phyloP scores from a whole-genome alignment of 257 asterid species.

The Solanum gracilifrons region DNA sequence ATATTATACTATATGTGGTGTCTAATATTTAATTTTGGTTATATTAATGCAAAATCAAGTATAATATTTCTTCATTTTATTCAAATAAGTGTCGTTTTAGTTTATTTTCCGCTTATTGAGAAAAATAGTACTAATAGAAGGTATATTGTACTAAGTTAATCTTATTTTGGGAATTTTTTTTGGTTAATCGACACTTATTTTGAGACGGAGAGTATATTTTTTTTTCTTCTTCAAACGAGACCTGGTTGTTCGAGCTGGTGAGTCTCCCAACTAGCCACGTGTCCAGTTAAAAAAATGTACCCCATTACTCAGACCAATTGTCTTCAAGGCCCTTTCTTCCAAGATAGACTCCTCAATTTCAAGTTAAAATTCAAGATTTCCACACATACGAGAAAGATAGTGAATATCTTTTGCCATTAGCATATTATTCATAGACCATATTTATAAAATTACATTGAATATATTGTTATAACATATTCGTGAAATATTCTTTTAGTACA shows the following conservation, averaged over 20 bases:
- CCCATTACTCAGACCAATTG: conserved; percentile 47
- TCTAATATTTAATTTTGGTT: not conserved
- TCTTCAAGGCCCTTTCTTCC: conserved; percentile 27
- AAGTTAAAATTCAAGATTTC: not conserved
- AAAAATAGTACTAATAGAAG: no score
- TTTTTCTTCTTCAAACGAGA: not conserved
- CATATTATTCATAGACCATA: not conserved
- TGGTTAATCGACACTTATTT: not conserved
- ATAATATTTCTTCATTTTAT: fast-evolving
- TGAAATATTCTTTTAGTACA: not conserved
- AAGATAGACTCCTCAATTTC: conserved; percentile 3
- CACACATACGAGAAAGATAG: not conserved
- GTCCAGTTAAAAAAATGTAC: conserved; percentile 20
- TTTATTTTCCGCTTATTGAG: not conserved
- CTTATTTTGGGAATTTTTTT: no score
- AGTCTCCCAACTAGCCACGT: conserved; percentile 27
- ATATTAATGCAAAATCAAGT: not conserved
- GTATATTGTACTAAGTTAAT: not conserved
- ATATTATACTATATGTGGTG: not conserved
- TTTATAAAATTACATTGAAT: not conserved
- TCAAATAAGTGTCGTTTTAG: not conserved
- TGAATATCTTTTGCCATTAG: not conserved
- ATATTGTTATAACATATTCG: not conserved
- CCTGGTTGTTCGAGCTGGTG: not conserved
- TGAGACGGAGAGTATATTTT: not conserved